Base-by-base conservation (phyloP, 139 green algal species). In the Ulvella scutata region DNA sequence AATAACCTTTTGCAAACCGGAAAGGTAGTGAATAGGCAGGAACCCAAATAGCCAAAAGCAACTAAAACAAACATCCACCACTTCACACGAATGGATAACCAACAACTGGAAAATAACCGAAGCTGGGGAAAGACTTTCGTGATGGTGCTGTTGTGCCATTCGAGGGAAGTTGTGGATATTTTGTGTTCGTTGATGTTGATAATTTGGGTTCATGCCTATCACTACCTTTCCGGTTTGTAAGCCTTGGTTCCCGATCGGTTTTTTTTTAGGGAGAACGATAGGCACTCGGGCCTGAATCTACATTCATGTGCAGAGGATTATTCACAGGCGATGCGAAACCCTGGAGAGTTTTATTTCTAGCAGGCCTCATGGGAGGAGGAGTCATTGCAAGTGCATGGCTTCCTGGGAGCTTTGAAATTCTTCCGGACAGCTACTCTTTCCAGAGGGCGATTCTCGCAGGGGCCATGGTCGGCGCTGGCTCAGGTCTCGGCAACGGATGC, bases 401-500 rank as follows among this genome's bases (percentile, higher is more conserved):
- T 2, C 78, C 82, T 4, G 39, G 31, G 3, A 72, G 62, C 2
- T 79, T 86, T 72, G 79, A 80, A 29, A 23, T 72, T 33, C 67
- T 84, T 2, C 82, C 82, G 0, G 43, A 62, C 3, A 72, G 77
- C 9, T 86, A 79, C 73, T 78, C 82, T 37, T 80, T 79, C 74
- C 26, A 76, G 3, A 37, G 80, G n/a, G 81, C 79, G 4, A 38
- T 34, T 2, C 31, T 80, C 3, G 82, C 78, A 3, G 88, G 88
- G 2, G 72, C 90, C 23, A 82, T 93, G 10, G 88, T 93, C 3
- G 88, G 88, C 2, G 0, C 89, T 7, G 88, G 88, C 23, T 75
- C 86, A 0, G 43, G 80, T 0, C 38, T 93, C 28, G 90, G 90
- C 59, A 92, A 90, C 79, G 89, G 90, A 33, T 96, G 90, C 85